These are phyloP conservation scores for Myriosclerotinia scirpicola DNA, from an alignment of 2,329 filamentous ascomycete species.

Conservation along the genomic window DNA sequence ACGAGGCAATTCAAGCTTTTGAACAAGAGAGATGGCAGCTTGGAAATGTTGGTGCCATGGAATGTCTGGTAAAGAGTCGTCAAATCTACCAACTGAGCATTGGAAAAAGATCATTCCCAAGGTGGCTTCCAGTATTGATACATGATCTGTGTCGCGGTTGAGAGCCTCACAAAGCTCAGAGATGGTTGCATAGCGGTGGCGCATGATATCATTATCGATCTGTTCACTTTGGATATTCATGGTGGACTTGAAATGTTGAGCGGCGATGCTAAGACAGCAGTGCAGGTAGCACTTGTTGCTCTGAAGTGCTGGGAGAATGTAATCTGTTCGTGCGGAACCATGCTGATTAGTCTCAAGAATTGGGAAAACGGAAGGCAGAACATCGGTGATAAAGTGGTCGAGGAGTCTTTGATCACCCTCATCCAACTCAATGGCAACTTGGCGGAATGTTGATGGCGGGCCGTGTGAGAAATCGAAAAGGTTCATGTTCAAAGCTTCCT, in stretches of 20 bases:
- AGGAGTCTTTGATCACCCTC: conserved; percentile 84
- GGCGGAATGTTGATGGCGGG: conserved; percentile 59
- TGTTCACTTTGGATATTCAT: conserved; percentile 66
- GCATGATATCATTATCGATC: conserved; percentile 87
- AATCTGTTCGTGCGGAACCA: conserved; percentile 74
- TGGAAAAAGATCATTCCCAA: conserved; percentile 97
- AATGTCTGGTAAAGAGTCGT: conserved; percentile 85
- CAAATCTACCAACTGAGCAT: conserved; percentile 81
- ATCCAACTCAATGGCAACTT: conserved; percentile 77
- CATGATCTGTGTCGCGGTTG: conserved; percentile 75
- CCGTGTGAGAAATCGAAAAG: conserved; percentile 81
- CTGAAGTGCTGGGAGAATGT: conserved; percentile 84
- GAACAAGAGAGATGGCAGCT: conserved; percentile 79
- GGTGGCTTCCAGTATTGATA: conserved; percentile 87
- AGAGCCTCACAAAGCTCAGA: conserved; percentile 81
- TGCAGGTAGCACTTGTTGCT: conserved; percentile 92
- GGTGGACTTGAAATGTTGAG: conserved; percentile 85
- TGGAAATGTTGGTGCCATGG: conserved; percentile 98
- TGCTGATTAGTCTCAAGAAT: conserved; percentile 88
- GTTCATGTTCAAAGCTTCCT: conserved; percentile 69
- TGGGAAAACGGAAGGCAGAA: conserved; percentile 87
- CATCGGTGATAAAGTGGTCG: conserved; percentile 86
- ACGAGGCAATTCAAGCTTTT: conserved; percentile 77
- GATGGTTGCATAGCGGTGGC: conserved; percentile 86
- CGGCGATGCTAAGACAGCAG: conserved; percentile 91